Evolutionary conservation across 2,329 filamentous ascomycete genomes (phyloP), one percentile per base, ranked within the genome.

Genomic region (Curvularia lunata): DNA sequence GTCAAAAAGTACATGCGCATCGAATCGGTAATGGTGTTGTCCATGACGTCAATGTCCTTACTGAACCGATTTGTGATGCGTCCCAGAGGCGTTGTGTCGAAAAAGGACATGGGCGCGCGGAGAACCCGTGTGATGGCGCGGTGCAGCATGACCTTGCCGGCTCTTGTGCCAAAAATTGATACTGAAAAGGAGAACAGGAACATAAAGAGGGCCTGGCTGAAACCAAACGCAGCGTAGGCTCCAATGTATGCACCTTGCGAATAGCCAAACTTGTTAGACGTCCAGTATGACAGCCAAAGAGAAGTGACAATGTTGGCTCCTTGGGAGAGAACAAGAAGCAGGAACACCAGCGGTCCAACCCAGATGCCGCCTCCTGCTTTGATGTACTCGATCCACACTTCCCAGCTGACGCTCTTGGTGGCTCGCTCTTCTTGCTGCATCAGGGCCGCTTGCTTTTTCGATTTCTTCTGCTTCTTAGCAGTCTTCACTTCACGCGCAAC

Each of bases 21-120:
- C 3, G 91, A 89, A 69, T 97, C 94, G 0, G 90, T 90, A 42
- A 97, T 80, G 56, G 88, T 91, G 75, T 97, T 97, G 79, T 98
- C 95, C 92, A 98, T 96, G 55, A 95, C 91, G 71, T 97, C 92
- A 40, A 98, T 91, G 71, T 99, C 95, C 66, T 94, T 90, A 30
- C 92, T 96, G 78, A 98, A 98, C 16, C 95, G 91, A 75, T 98
- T 98, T 21, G 92, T 97, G 75, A 98, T 97, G 37, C 94, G 89
- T 19, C 95, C 95, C 1, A 98, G 84, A 0, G 95, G 95, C 0
- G 95, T 98, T 0, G 95, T 98, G 70, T 99, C 95, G 79, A 98
- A 98, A 80, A 98, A 98, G 4, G 91, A 90, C 92, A 89, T 88
- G 1, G 87, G 87, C 3, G 87, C 87, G 46, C 86, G 81, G 8